Conservation (phyloP, 805 yeast species). For the Pichia californica region DNA sequence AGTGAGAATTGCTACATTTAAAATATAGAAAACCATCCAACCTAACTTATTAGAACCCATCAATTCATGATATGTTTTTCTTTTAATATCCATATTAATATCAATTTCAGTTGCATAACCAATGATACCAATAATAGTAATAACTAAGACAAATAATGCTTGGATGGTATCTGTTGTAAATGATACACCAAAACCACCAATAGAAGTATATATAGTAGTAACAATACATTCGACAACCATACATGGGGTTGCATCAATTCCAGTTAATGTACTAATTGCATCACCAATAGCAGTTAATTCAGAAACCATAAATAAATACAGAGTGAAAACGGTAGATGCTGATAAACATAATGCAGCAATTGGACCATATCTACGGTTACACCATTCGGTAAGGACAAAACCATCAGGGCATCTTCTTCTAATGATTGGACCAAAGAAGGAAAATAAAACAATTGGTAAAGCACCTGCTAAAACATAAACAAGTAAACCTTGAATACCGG, state of each 20-base stretch:
- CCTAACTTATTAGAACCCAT: constrained; percentile 66
- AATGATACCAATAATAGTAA: constrained; percentile 63
- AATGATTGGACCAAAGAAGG: constrained; percentile 74
- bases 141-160: constrained; percentile 61
- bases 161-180: constrained; percentile 84
- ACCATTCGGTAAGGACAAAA: constrained; percentile 91
- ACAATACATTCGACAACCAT: constrained; percentile 82
- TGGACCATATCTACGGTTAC: constrained; percentile 71
- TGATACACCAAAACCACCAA: constrained; percentile 87
- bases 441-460: constrained; percentile 78
- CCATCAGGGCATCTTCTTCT: constrained; percentile 81
- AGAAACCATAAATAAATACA: constrained; percentile 81
- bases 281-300: constrained; percentile 76
- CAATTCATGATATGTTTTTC: constrained; percentile 58
- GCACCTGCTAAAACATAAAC: constrained; percentile 79
- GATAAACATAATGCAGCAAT: constrained; percentile 70
- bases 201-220: constrained; percentile 77
- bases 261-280: constrained; percentile 73
- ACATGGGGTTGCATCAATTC: constrained; percentile 70
- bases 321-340: constrained; percentile 74
- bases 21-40: constrained; percentile 83
- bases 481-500: constrained; percentile 82
- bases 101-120: constrained; percentile 73
- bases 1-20: constrained; percentile 80
- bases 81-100: constrained; percentile 52